Percentiles rank a stretch among this genome's conserved stretches.
phyloP scores from a whole-genome alignment of 768 basidiomycete genomes.

The Phanerodontia chrysosporium region DNA sequence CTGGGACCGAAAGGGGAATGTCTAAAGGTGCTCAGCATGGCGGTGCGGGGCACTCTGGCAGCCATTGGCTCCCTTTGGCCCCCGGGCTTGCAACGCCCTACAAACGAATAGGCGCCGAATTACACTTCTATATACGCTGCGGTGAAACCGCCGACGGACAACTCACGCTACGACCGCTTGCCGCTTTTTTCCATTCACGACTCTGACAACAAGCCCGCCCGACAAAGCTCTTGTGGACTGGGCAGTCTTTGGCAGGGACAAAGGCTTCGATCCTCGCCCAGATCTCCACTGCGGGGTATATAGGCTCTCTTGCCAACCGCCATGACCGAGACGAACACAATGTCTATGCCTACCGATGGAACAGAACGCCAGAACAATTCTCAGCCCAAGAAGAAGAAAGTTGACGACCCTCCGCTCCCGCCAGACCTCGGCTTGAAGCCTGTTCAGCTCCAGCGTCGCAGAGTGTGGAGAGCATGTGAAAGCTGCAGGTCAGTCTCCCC shows the following conservation, averaged over 20 bases:
- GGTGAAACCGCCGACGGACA: not conserved
- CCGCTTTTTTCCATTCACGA: not conserved
- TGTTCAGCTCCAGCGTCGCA: slow-evolving; percentile 68
- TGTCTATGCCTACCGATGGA: slow-evolving; percentile 12
- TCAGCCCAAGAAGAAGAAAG: slow-evolving; percentile 77
- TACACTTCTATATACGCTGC: slow-evolving; percentile 5
- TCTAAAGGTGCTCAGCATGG: slow-evolving; percentile 4
- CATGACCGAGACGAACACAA: slow-evolving; percentile 42
- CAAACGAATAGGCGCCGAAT: not conserved
- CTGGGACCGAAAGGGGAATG: slow-evolving; percentile 8
- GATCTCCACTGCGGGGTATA: slow-evolving; percentile 12
- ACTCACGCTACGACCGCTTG: not conserved
- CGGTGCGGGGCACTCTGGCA: not conserved
- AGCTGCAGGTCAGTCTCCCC: slow-evolving; percentile 66
- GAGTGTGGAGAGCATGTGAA: slow-evolving; percentile 90
- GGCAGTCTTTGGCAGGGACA: not conserved
- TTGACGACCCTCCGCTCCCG: slow-evolving; percentile 46
- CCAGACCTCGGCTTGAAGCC: slow-evolving; percentile 63
- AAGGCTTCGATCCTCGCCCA: slow-evolving; percentile 12
- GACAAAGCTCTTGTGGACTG: not conserved
- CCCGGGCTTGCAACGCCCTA: not conserved
- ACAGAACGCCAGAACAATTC: slow-evolving; percentile 22
- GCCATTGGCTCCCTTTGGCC: not conserved
- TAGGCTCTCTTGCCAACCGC: slow-evolving; percentile 33
- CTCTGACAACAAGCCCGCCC: not conserved